phyloP scores from a whole-genome alignment of 805 yeast genomes.

The Candida sonorensis region DNA sequence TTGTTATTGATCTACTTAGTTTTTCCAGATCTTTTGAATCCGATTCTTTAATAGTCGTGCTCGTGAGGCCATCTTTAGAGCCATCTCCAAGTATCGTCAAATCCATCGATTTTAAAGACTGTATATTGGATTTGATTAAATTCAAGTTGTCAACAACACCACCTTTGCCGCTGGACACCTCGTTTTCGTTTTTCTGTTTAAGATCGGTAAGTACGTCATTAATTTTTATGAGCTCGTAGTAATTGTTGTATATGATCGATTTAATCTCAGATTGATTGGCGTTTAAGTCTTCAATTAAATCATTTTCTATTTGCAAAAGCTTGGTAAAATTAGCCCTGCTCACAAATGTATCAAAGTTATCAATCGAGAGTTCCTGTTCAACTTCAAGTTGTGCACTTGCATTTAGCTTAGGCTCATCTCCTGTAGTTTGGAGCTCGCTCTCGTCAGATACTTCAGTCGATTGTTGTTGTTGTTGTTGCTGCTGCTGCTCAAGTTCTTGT shows the following conservation, averaged over 20 bases:
- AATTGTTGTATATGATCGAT: conserved; percentile 67
- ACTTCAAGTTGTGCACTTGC: conserved; percentile 2
- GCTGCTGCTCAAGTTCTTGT: conserved; percentile 23
- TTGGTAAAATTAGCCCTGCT: conserved; percentile 23
- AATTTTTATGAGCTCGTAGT: conserved; percentile 64
- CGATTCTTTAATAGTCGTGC: too few species aligned
- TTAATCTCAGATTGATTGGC: conserved; percentile 56
- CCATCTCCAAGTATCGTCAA: conserved; percentile 6
- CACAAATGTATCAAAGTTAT: conserved; percentile 29
- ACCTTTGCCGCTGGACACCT: conserved; percentile 11
- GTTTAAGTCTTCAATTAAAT: conserved; percentile 38
- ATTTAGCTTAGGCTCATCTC: too few species aligned
- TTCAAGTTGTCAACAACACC: conserved; percentile 18
- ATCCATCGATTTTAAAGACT: conserved; percentile 12
- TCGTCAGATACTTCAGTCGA: neutral
- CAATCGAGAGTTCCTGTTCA: conserved; percentile 18
- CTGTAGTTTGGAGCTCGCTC: too few species aligned
- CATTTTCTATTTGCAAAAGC: conserved; percentile 31
- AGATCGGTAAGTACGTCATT: conserved; percentile 45
- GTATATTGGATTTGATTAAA: conserved; percentile 17
- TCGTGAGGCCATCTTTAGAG: too few species aligned
- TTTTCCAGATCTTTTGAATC: too few species aligned
- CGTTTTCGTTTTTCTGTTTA: conserved; percentile 18
- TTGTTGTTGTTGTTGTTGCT: conserved; percentile 9
- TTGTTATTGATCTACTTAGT: conserved; percentile 13